Percentiles rank a stretch among this genome's conserved stretches.
Evolutionary conservation across 2,329 filamentous ascomycete genomes (phyloP).

Genomic region (Pseudodiploospora longispora): DNA sequence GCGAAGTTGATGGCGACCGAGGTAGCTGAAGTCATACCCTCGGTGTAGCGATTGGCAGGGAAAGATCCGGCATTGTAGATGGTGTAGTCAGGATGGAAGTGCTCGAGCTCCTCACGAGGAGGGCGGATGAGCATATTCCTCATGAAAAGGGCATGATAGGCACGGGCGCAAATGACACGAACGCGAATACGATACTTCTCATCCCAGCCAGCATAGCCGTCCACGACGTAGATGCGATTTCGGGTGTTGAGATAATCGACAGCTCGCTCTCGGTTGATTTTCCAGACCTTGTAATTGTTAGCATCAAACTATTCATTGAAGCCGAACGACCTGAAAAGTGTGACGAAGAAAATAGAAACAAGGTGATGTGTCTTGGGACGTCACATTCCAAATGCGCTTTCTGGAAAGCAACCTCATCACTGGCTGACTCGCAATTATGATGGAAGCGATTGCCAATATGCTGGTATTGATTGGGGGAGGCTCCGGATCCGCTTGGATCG

Average conservation of each 20-base stretch:
- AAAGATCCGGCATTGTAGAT: constrained; percentile 99
- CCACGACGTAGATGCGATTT: constrained; percentile 96
- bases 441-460: neutral
- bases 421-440: neutral
- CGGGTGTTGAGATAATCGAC: constrained; percentile 99
- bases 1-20: constrained; percentile 98
- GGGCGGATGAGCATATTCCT: constrained; percentile 99
- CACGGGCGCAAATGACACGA: constrained; percentile 94
- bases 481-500: constrained; percentile 5
- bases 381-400: too few species aligned
- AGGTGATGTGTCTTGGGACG: too few species aligned
- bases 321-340: too few species aligned
- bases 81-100: constrained; percentile 98
- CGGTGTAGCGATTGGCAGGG: constrained; percentile 96
- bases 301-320: constrained; percentile 4
- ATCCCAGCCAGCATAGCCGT: constrained; percentile 97
- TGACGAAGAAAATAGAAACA: too few species aligned
- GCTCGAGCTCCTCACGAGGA: constrained; percentile 79
- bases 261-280: constrained; percentile 97
- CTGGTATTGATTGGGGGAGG: constrained; percentile 4
- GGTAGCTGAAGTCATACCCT: constrained; percentile 96
- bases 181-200: constrained; percentile 97
- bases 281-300: constrained; percentile 72
- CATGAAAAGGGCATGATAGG: constrained; percentile 99
- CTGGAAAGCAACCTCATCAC: too few species aligned